Conservation (phyloP, 495 filamentous ascomycete genomes). For the Lindgomyces ingoldianus region DNA sequence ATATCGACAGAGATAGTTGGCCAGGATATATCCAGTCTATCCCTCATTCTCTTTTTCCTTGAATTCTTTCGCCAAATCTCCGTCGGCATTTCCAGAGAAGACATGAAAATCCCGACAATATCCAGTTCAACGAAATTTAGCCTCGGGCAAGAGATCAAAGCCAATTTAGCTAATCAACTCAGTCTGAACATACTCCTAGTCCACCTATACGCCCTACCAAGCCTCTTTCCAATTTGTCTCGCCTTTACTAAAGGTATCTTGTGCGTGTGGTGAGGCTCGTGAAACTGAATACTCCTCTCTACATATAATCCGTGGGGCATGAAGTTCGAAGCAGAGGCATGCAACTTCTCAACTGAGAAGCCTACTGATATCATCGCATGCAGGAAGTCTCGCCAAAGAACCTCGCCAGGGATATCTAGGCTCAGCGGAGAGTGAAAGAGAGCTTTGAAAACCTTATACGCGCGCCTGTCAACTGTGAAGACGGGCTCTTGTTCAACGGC, state of each 20-base stretch:
- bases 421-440: slow-evolving; percentile 47
- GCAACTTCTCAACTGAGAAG: slow-evolving; percentile 52
- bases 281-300: slow-evolving; percentile 52
- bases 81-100: no score
- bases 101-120: no score
- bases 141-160: no score
- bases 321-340: slow-evolving; percentile 58
- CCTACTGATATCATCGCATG: slow-evolving; percentile 53
- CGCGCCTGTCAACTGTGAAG: slow-evolving; percentile 8
- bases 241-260: slow-evolving; percentile 50
- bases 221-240: slow-evolving; percentile 48
- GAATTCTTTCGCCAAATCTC: no score
- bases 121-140: no score
- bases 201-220: slow-evolving; percentile 54
- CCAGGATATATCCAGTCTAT: no score
- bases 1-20: no score
- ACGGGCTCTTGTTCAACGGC: neutral
- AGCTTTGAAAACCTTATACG: slow-evolving; percentile 49
- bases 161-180: neutral
- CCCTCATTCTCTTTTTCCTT: no score
- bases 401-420: slow-evolving; percentile 45
- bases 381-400: slow-evolving; percentile 55
- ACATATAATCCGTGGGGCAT: slow-evolving; percentile 43
- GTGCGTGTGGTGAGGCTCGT: slow-evolving; percentile 53
- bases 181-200: slow-evolving; percentile 41